Evolutionary conservation across 2,329 filamentous ascomycete species (phyloP), one percentile per base, ranked within the genome.

Genomic region (Diaporthe vaccinii): DNA sequence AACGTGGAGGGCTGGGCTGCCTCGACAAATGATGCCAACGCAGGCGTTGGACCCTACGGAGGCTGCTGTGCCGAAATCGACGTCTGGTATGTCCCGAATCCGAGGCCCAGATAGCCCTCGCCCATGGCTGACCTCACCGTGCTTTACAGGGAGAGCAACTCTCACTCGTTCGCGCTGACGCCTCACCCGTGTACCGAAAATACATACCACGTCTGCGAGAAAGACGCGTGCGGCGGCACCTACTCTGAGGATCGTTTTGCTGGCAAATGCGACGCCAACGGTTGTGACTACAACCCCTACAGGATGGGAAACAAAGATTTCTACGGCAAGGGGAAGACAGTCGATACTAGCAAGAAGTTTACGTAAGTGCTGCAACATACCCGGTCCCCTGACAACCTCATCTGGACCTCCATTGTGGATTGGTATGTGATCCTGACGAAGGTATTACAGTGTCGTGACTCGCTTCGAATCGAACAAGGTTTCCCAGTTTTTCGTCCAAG

Each of bases 261-360:
- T 51, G 90, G 91, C 76, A 84, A 89, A 75, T 93, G 91, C 81
- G 91, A 93, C 81, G 88, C 90, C 78, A 90, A 92, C 79, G 91
- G 91, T 53, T 93, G 91, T 78, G 91, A 92, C 81, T 92, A 90
- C 87, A 92, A 92, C 86, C 84, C 89, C n/a, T 93, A 89, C 88
- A 90, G 91, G 80, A 87, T 91, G 85, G 91, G 91, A 75, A 87
- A 89, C 82, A 84, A 84, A 44, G 83, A 86, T 82, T 93, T 92
- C 86, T 93, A 89, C 84, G 91, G 91, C 73, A 84, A 87, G 2
- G 89, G 87, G 77, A 85, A 85, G 80, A 90, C 84, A 36, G 84
- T 93, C 78, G 88, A 92, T 82, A 91, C 90, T 71, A 86, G 81
- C 78, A 86, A 86, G 80, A 87, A 88, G 74, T 87, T 92, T 81